These are phyloP conservation scores for Colletotrichum echinochloae DNA, from an alignment of 2,329 filamentous ascomycete genomes.

Conservation along the genomic window DNA sequence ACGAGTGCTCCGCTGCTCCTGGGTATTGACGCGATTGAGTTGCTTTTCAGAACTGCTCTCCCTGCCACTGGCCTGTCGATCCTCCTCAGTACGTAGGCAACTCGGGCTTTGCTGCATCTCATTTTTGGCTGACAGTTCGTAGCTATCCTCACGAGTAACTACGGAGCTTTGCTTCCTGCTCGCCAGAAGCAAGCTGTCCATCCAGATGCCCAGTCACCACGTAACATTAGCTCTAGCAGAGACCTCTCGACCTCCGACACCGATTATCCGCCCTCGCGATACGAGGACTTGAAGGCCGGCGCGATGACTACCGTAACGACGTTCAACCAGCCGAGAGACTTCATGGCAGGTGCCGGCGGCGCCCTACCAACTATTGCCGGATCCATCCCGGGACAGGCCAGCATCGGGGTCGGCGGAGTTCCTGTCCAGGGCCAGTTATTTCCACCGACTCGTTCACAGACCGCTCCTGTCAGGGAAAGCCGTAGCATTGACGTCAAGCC, in stretches of 20 bases:
- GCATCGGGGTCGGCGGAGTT: constrained; percentile 53
- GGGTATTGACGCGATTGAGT: constrained; percentile 56
- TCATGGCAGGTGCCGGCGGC: constrained; percentile 43
- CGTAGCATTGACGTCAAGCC: constrained; percentile 41
- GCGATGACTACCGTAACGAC: constrained; percentile 53
- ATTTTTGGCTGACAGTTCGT: constrained; percentile 22
- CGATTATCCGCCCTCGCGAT: constrained; percentile 59
- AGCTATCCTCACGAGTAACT: constrained; percentile 55
- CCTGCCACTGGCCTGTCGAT: constrained; percentile 63
- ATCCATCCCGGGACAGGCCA: constrained; percentile 52
- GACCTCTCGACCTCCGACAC: constrained; percentile 58
- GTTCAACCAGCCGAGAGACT: constrained; percentile 50
- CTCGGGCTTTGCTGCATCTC: background rate
- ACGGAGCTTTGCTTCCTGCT: constrained; percentile 49
- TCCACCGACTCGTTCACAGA: constrained; percentile 53
- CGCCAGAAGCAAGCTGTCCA: constrained; percentile 47
- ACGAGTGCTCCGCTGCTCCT: constrained; percentile 64
- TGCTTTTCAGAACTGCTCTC: constrained; percentile 61
- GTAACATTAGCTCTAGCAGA: constrained; percentile 49
- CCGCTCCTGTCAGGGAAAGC: constrained; percentile 43
- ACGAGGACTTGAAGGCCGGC: constrained; percentile 61
- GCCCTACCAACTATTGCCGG: constrained; percentile 54
- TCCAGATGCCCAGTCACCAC: constrained; percentile 53
- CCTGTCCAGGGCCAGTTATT: constrained; percentile 57
- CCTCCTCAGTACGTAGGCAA: constrained; percentile 58